Base-by-base conservation (phyloP, 306 rosid species). In the Psophocarpus tetragonolobus region DNA sequence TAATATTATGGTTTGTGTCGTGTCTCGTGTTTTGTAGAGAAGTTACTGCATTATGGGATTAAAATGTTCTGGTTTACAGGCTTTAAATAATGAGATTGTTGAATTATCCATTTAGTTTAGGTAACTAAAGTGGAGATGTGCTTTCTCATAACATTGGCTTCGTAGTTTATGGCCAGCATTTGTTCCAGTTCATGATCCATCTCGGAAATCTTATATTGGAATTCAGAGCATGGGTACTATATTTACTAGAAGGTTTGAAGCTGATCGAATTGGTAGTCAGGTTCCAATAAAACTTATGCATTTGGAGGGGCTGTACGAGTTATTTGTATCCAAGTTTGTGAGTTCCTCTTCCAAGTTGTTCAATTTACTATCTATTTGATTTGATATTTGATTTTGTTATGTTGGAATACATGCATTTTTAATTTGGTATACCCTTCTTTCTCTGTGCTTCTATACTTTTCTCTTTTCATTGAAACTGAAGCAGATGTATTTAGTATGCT, bases 181-280 rank as follows among this genome's bases (percentile, higher is more conserved):
- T 84, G 98, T 95, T 82, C 98, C 97, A 12, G 97, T 95, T 84
- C 97, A 92, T 33, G 96, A 82, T 85, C 98, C 98, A 76, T 84
- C 93, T 69, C 89, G 97, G 76, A 95, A 89, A 82, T 96, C 98
- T n/a, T 92, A 87, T 81, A 88, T 92, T 66, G 98, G 98, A 74
- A 95, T 95, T 83, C 97, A 95, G 87, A 92, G 90, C 86, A 89
- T 89, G 97, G 98, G 98, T 82, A 92, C 98, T 77, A 89, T 93
- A 76, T 95, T 95, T 81, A 95, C 98, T 27, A 88, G 97, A 87
- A 91, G 97, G 87, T 95, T 95, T 51, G 97, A 95, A 84, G 96
- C 93, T 73, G 98, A 95, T 87, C 87, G 85, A 57, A 84, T 92
- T 39, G 91, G 97, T 79, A 91, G 89, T 81, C 98, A 92, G 82